Base-by-base conservation (phyloP, 345 rosid species). In the Chamaenerion angustifolium region DNA sequence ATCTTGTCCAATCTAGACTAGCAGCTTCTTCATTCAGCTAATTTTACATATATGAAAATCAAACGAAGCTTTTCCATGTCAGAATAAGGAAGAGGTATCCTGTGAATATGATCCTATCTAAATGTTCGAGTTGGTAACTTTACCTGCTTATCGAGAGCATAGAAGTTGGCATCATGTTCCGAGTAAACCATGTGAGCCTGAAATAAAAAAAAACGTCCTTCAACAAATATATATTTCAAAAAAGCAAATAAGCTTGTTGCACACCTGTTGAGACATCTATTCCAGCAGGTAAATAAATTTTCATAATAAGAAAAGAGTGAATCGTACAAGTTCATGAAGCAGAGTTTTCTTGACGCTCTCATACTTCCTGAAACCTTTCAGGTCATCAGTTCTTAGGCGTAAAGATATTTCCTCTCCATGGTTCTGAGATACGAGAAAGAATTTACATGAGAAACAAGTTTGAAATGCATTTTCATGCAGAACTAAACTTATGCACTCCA, bases 301-400 rank as follows among this genome's bases (percentile, higher is more conserved):
- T 37, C 3, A 17, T 15, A 7, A 47, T 10, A 12, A 13, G 18
- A 25, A 23, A 40, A 6, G 19, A 37, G 43, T 46, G n/a, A 16
- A 44, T 42, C 79, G 68, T 74, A 87, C 98, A 49, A 87, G 96
- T 73, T 92, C 98, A 65, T 92, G 98, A 57, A 92, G 61, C 44
- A 92, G 84, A 49, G 98, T 87, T 67, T 80, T 80, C 67, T 84
- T 87, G 3, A 87, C 84, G 73, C 88, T 78, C 42, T 77, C 94
- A 44, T 87, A 92, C 77, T 92, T 92, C 74, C 98, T 78, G 64
- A 92, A 92, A 58, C 96, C 98, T 63, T 77, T 82, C 57, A 87
- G 90, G 66, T 87, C 95, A 79, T 92, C 98, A 8, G 98, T 92
- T 52, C 95, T 81, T 63, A 92, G 85, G 60, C 96, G 90, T 72